phyloP scores from a whole-genome alignment of 2,329 filamentous ascomycete species.

The Biscogniauxia sp. region DNA sequence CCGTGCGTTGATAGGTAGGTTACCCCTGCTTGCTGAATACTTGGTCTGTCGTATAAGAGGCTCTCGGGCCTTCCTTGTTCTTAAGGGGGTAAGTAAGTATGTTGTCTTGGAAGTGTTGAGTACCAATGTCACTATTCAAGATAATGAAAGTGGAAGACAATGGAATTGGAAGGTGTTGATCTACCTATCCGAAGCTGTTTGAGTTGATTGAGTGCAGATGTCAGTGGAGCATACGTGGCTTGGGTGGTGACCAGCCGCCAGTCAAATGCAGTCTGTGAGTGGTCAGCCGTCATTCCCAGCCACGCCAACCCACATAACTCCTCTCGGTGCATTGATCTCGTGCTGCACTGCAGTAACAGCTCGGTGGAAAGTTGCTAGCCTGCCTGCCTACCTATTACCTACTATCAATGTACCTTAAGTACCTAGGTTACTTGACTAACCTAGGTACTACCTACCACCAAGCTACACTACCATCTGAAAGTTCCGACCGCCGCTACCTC shows the following conservation, averaged over 20 bases:
- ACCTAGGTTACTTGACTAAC: neutral
- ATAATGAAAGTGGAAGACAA: too few relatives aligned
- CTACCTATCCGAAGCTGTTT: neutral
- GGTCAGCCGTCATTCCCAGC: neutral
- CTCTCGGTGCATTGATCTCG: neutral
- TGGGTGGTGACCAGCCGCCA: neutral
- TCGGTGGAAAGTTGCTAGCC: neutral
- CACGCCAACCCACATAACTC: neutral
- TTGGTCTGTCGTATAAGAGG: too few relatives aligned
- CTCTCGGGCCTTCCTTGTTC: too few relatives aligned
- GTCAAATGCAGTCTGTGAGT: neutral
- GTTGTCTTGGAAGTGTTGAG: too few relatives aligned
- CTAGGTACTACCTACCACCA: too few relatives aligned
- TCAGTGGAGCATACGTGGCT: neutral
- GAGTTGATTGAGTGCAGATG: neutral
- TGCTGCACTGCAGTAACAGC: neutral
- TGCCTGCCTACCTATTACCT: too few relatives aligned
- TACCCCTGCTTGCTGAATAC: too few relatives aligned
- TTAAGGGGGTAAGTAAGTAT: too few relatives aligned
- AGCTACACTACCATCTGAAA: neutral
- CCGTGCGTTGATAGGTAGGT: too few relatives aligned
- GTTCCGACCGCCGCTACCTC: conserved; percentile 5
- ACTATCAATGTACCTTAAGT: too few relatives aligned
- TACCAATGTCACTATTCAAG: too few relatives aligned
- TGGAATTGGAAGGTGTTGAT: too few relatives aligned